Conservation (phyloP, 2,329 filamentous ascomycete genomes). For the Colletotrichum lupini region DNA sequence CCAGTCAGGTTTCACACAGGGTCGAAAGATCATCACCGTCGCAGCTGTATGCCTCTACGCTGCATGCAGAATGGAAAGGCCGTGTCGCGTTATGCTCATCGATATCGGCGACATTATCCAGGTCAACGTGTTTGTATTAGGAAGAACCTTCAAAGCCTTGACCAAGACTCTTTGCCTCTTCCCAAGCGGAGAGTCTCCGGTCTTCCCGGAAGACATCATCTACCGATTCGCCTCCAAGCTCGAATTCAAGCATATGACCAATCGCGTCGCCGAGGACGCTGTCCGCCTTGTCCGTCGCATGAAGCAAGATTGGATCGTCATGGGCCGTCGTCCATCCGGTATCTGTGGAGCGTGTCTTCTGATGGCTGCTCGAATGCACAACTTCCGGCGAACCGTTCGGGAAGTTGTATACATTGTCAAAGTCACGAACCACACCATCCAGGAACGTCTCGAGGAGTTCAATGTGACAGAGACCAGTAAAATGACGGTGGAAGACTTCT, state of each 20-base stretch:
- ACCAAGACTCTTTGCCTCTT: constrained; percentile 43
- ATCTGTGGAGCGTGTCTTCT: constrained; percentile 95
- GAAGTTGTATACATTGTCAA: constrained; percentile 99
- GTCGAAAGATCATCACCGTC: constrained; percentile 85
- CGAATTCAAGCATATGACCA: constrained; percentile 85
- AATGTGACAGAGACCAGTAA: constrained; percentile 85
- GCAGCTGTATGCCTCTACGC: constrained; percentile 93
- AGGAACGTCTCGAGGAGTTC: constrained; percentile 92
- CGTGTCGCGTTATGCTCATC: constrained; percentile 91
- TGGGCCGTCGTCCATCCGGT: constrained; percentile 91
- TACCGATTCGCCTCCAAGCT: constrained; percentile 91
- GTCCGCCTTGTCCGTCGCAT: constrained; percentile 90
- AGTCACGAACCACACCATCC: constrained; percentile 92
- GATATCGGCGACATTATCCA: constrained; percentile 87
- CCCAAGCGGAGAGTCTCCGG: constrained; percentile 65
- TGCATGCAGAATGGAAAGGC: constrained; percentile 81
- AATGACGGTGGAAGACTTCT: constrained; percentile 89
- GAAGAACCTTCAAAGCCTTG: constrained; percentile 88
- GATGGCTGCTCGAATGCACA: constrained; percentile 97
- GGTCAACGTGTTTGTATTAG: constrained; percentile 93
- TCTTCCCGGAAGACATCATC: constrained; percentile 91
- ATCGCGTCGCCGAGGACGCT: constrained; percentile 88
- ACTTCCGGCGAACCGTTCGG: constrained; percentile 90
- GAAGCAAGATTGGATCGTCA: constrained; percentile 97
- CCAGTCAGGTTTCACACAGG: constrained; percentile 83